phyloP scores from a whole-genome alignment of 176 grass and related monocot species.

The Secale cereale region DNA sequence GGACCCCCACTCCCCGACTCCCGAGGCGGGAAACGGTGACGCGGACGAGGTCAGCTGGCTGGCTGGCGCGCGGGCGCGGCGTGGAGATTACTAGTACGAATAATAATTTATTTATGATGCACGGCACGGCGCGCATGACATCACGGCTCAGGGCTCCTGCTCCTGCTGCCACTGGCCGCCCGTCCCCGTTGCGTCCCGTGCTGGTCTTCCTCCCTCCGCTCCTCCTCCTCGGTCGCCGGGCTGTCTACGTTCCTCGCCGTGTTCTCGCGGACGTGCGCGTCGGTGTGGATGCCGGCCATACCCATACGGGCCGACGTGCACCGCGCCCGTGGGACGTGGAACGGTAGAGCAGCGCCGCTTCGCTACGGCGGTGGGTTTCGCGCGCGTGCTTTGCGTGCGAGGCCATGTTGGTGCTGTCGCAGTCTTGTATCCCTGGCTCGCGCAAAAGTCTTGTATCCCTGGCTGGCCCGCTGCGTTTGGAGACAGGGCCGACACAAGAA shows the following conservation, averaged over 20 bases:
- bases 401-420: too few species aligned
- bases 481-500: too few species aligned
- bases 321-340: too few species aligned
- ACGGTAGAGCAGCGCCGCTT: too few species aligned
- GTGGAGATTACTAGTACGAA: neutral
- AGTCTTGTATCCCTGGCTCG: too few species aligned
- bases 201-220: neutral
- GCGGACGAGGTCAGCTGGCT: neutral
- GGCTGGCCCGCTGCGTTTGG: too few species aligned
- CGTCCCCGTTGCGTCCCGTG: neutral
- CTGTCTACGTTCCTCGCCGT: neutral
- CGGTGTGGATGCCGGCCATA: too few species aligned
- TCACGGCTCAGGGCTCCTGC: neutral
- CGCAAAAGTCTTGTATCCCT: too few species aligned
- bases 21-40: slow-evolving; percentile 1
- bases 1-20: neutral
- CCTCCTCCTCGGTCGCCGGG: neutral
- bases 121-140: neutral
- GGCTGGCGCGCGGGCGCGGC: neutral
- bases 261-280: neutral
- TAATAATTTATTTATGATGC: neutral
- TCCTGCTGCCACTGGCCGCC: neutral
- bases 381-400: too few species aligned
- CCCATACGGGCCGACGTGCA: too few species aligned
- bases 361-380: too few species aligned